phyloP scores from a whole-genome alignment of 768 basidiomycete genomes.

The Strobilomyces echinocephalus region DNA sequence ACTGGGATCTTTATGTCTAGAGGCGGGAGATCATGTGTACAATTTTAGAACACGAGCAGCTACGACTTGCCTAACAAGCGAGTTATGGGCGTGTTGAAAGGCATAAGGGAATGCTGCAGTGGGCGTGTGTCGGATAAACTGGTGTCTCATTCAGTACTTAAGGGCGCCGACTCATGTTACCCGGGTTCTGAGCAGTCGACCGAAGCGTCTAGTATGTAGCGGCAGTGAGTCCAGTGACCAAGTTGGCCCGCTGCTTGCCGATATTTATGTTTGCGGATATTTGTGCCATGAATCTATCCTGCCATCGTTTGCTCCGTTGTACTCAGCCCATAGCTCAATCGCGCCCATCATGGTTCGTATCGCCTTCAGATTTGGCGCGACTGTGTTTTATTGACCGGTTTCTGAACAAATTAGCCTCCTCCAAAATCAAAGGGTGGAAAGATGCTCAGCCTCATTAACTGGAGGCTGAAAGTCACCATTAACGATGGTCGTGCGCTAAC shows the following conservation, averaged over 20 bases:
- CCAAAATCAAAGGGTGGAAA: conserved; percentile 98
- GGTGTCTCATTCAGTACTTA: background rate
- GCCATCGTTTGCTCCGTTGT: conserved; percentile 24
- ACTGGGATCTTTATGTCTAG: conserved; percentile 57
- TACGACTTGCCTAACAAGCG: conserved; percentile 43
- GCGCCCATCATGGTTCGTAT: conserved; percentile 56
- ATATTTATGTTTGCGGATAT: conserved; percentile 30
- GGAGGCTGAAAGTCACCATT: conserved; percentile 94
- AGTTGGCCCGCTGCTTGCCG: background rate
- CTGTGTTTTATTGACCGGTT: conserved; percentile 5
- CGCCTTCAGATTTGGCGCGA: conserved; percentile 9
- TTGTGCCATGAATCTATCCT: conserved; percentile 21
- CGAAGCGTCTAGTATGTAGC: background rate
- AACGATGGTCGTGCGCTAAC: conserved; percentile 95
- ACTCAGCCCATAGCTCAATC: conserved; percentile 23
- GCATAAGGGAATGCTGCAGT: conserved; percentile 7
- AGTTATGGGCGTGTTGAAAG: conserved; percentile 40
- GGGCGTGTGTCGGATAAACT: background rate
- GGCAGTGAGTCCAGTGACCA: background rate
- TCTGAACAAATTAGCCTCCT: conserved; percentile 56
- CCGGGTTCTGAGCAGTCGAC: background rate
- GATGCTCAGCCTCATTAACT: conserved; percentile 97
- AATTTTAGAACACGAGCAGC: background rate
- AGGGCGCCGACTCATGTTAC: background rate
- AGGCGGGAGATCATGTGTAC: background rate